Base-by-base conservation (phyloP, 2,329 filamentous ascomycete species). In the Cladosporium sp. region DNA sequence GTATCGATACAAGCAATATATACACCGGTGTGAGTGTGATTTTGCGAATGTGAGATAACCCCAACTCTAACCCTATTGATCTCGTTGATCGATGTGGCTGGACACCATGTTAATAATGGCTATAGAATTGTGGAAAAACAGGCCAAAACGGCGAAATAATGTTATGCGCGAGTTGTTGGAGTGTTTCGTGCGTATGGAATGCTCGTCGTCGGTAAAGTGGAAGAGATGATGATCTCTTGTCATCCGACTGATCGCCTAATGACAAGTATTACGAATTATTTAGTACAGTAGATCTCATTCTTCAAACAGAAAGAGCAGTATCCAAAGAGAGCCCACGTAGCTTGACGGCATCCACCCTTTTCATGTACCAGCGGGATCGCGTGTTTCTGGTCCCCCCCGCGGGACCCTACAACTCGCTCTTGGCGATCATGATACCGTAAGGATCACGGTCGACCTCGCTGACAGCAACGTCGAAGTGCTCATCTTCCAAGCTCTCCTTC, bases 361-460 rank as follows among this genome's bases (percentile, higher is more conserved):
- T 18, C 8, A 46, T 21, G 10, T 5, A 39, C 14, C 11, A 46
- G 2, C 39, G 7, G 5, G n/a, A 13, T 13, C 10, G 10, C 10
- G 8, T 46, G 39, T 8, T 8, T 43, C 25, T 1, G 28, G 25
- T 7, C 13, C 7, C 23, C 28, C 23, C 13, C n/a, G n/a, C n/a
- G 13, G 23, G 30, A n/a, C 21, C 18, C 23, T 34, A 57, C n/a
- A 65, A 23, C 56, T 76, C 75, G 25, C 70, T 67, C 70, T 78
- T 78, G 16, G 70, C 71, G 58, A 80, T 78, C 73, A 92, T 84
- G 66, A 97, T 90, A 60, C 89, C 89, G 79, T 93, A 99, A 0
- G 95, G 95, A 83, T 99, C 95, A 66, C 87, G 84, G 79, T 99
- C 95, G 51, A 83, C 83, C 76, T 90, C 84, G 77, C 93, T 97